Evolutionary conservation across 805 yeast genomes (phyloP).

Genomic region (Metschnikowia continentalis): DNA sequence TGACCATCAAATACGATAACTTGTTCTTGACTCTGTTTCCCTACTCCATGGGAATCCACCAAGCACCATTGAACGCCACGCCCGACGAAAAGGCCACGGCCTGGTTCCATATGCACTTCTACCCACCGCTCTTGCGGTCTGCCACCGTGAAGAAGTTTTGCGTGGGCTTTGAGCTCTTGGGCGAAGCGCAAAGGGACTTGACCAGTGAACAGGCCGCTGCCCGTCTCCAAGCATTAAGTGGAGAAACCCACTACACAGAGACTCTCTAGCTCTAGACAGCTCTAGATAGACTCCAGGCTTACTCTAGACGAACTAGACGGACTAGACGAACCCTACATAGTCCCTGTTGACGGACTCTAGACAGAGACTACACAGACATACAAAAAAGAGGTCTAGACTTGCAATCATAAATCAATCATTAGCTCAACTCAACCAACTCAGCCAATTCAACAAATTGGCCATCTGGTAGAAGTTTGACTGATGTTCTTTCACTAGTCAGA

Average conservation of each 20-base stretch:
- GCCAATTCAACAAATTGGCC: too few species aligned
- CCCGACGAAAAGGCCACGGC: slow-evolving; percentile 39
- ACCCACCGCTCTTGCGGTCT: slow-evolving; percentile 70
- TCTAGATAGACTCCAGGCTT: too few species aligned
- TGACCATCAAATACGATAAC: slow-evolving; percentile 68
- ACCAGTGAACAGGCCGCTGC: slow-evolving; percentile 66
- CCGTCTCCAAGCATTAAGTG: slow-evolving; percentile 42
- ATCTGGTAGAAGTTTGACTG: too few species aligned
- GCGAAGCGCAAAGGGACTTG: slow-evolving; percentile 67
- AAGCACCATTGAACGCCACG: slow-evolving; percentile 54
- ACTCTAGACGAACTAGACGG: too few species aligned
- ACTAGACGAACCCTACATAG: too few species aligned
- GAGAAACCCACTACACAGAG: slow-evolving; percentile 30
- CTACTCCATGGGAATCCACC: slow-evolving; percentile 79
- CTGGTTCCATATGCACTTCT: slow-evolving; percentile 70
- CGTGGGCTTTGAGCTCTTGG: slow-evolving; percentile 68
- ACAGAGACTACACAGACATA: too few species aligned
- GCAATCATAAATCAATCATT: too few species aligned
- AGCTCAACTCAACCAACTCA: too few species aligned
- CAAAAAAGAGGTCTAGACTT: too few species aligned
- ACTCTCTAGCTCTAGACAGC: too few species aligned
- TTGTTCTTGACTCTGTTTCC: slow-evolving; percentile 68
- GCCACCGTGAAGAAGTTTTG: slow-evolving; percentile 73
- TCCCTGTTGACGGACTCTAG: too few species aligned
- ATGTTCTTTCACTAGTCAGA: too few species aligned